Percentiles rank a stretch among this genome's conserved stretches.
These are phyloP conservation scores for Aspergillus cejpii DNA, from an alignment of 2,329 filamentous ascomycete genomes.

Conservation along the genomic window DNA sequence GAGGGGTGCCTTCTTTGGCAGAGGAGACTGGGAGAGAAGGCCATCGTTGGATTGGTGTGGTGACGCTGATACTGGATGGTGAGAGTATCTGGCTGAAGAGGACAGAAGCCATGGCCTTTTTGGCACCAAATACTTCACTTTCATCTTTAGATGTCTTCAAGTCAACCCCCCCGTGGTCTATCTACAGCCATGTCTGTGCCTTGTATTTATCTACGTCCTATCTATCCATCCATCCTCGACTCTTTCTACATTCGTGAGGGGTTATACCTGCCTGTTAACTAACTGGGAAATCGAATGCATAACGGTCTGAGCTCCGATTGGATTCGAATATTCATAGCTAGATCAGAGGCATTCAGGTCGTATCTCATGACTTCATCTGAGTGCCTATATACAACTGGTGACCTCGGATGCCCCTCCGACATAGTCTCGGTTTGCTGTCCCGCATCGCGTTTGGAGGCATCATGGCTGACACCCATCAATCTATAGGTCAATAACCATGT, in stretches of 20 bases:
- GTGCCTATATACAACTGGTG: not conserved
- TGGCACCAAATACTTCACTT: not conserved
- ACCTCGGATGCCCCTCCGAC: not conserved
- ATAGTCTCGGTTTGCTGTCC: not conserved
- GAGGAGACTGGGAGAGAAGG: not conserved
- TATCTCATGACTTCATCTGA: not conserved
- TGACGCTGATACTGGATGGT: not conserved
- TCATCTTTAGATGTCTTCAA: not conserved
- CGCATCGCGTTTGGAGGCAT: not conserved
- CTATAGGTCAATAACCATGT: not conserved
- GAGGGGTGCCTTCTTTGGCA: slow-evolving; percentile 33
- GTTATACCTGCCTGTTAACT: not conserved
- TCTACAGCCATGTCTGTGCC: no score
- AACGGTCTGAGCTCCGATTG: not conserved
- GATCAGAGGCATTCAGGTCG: not conserved
- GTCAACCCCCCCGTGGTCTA: not conserved
- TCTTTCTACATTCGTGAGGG: not conserved
- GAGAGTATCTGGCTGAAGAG: not conserved
- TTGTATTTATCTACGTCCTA: not conserved
- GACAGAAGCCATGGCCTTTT: not conserved
- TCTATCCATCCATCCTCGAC: not conserved
- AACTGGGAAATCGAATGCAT: not conserved
- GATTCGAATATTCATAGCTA: not conserved
- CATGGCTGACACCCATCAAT: not conserved
- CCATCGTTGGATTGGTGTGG: slow-evolving; percentile 2